These are phyloP conservation scores for Nakazawaea holstii DNA, from an alignment of 805 yeast species.

Conservation along the genomic window DNA sequence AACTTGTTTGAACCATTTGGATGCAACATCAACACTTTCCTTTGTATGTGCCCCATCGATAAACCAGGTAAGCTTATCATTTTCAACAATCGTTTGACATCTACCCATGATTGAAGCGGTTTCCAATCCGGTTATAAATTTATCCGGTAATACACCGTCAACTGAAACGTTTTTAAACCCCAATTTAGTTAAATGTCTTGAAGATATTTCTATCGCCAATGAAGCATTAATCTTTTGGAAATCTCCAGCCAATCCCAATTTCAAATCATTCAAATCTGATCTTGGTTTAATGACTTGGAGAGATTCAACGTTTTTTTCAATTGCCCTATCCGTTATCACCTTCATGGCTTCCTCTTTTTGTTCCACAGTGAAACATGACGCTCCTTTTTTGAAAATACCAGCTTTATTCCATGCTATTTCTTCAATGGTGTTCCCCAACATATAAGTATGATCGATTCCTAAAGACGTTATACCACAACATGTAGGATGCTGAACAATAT, in stretches of 20 bases:
- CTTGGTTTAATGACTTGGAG: slow-evolving; percentile 48
- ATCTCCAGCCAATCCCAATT: slow-evolving; percentile 74
- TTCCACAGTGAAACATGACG: slow-evolving; percentile 63
- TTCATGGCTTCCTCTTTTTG: slow-evolving; percentile 51
- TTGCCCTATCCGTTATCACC: slow-evolving; percentile 60
- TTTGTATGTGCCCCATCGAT: slow-evolving; percentile 95
- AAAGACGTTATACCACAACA: slow-evolving; percentile 81
- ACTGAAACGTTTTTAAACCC: slow-evolving; percentile 25
- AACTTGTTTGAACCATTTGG: slow-evolving; percentile 64
- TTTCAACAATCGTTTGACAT: slow-evolving; percentile 62
- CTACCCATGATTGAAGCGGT: slow-evolving; percentile 91
- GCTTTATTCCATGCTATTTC: slow-evolving; percentile 96
- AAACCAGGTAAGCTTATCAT: slow-evolving; percentile 59
- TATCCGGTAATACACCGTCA: slow-evolving; percentile 35
- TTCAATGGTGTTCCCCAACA: slow-evolving; percentile 81
- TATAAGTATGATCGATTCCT: slow-evolving; percentile 87
- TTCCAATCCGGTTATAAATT: slow-evolving; percentile 55
- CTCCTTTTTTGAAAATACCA: slow-evolving; percentile 75
- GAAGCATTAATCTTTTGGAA: slow-evolving; percentile 88
- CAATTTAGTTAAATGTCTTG: slow-evolving; percentile 48
- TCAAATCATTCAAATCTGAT: slow-evolving; percentile 32
- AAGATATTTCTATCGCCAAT: slow-evolving; percentile 69
- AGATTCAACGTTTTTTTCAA: slow-evolving; percentile 46
- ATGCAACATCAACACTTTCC: slow-evolving; percentile 81
- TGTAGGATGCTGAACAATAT: slow-evolving; percentile 71